Evolutionary conservation across 1,284 basidiomycete genomes (phyloP).

Genomic region (Erythrobasidium hasegawianum): DNA sequence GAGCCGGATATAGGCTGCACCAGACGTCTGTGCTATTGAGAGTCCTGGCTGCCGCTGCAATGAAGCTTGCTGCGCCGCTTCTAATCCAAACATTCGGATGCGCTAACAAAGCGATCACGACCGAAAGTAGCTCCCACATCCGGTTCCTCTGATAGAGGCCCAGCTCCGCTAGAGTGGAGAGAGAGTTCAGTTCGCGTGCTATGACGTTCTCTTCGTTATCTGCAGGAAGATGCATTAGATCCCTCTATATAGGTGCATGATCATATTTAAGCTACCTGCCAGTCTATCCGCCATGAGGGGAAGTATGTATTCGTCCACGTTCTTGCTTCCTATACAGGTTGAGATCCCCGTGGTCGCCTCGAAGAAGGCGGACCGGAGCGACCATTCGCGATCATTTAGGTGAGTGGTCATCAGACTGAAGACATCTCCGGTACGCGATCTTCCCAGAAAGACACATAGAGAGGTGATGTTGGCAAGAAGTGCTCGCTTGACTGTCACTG

Average conservation of each 20-base stretch:
- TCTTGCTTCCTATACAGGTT: conserved; percentile 79
- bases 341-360: conserved; percentile 93
- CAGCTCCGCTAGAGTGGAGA: conserved; percentile 82
- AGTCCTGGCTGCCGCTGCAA: conserved; percentile 74
- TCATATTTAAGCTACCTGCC: conserved; percentile 76
- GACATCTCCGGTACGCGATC: conserved; percentile 89
- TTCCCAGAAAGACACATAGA: conserved; percentile 86
- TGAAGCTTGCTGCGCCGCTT: conserved; percentile 80
- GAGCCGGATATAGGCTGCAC: conserved; percentile 90
- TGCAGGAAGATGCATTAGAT: too few relatives aligned
- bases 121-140: conserved; percentile 90
- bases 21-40: conserved; percentile 82
- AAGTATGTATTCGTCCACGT: conserved; percentile 83
- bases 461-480: conserved; percentile 72
- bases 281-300: conserved; percentile 90
- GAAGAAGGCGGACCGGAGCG: conserved; percentile 84
- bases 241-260: too few relatives aligned
- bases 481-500: conserved; percentile 56
- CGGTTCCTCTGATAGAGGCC: conserved; percentile 83
- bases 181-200: conserved; percentile 74
- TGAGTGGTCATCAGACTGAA: conserved; percentile 98
- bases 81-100: conserved; percentile 97
- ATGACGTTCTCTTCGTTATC: conserved; percentile 94
- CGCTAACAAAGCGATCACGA: conserved; percentile 80
- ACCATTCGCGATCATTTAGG: conserved; percentile 89